A percentile compares a stretch with the other conserved stretches of the same genome.
These are phyloP conservation scores for Corylus avellana DNA, from an alignment of 306 rosid species.

Conservation along the genomic window DNA sequence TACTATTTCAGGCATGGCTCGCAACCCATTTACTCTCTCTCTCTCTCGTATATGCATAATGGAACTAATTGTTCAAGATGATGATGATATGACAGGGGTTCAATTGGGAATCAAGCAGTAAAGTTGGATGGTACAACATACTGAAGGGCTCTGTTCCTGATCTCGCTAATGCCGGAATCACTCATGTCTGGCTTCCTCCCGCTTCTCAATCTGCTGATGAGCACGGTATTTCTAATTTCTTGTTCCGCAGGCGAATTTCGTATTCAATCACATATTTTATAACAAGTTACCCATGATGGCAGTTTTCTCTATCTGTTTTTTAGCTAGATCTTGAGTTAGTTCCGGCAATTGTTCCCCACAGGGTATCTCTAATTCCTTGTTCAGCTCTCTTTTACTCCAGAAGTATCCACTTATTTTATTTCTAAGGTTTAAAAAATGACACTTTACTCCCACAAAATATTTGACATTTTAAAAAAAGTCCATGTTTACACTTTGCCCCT, in stretches of 20 bases:
- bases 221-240: slow-evolving; percentile 42
- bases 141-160: slow-evolving; percentile 59
- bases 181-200: slow-evolving; percentile 97
- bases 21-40: background rate
- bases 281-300: no score
- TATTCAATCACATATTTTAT: no score
- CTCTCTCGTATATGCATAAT: background rate
- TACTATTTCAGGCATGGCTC: slow-evolving; percentile 66
- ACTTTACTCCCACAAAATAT: no score
- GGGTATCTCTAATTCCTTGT: no score
- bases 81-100: slow-evolving; percentile 53
- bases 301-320: background rate
- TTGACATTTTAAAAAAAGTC: no score
- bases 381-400: no score
- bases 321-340: background rate
- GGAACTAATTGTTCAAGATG: background rate
- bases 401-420: no score
- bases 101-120: slow-evolving; percentile 79
- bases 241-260: background rate
- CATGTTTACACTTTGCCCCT: no score
- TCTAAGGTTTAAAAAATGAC: no score
- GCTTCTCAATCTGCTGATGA: slow-evolving; percentile 59
- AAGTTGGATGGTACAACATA: slow-evolving; percentile 74
- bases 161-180: slow-evolving; percentile 53
- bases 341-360: no score